Conservation (phyloP, 345 rosid genomes). For the Populus pruinosa region DNA sequence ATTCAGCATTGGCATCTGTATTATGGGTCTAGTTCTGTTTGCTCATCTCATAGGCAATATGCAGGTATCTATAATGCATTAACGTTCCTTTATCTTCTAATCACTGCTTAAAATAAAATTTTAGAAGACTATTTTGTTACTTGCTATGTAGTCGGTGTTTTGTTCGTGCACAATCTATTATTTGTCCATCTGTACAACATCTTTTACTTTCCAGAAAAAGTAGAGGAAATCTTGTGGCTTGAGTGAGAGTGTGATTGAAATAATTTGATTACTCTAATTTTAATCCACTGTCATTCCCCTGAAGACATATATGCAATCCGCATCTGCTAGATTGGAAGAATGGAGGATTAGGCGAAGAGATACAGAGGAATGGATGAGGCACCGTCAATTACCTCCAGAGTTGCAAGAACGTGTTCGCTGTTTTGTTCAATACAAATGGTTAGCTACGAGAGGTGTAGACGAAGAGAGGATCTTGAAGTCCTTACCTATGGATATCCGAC, state of each 20-base stretch:
- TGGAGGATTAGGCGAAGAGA: conserved; percentile 88
- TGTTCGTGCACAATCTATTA: too few species aligned
- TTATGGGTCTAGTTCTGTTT: conserved; percentile 64
- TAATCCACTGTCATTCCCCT: conserved; percentile 14
- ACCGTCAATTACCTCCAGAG: conserved; percentile 75
- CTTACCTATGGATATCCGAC: conserved; percentile 79
- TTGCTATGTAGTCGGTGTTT: too few species aligned
- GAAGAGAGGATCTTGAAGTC: conserved; percentile 77
- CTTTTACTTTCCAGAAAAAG: too few species aligned
- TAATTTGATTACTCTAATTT: neutral
- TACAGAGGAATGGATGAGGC: conserved; percentile 97
- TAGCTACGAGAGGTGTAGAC: conserved; percentile 86
- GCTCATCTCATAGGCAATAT: conserved; percentile 87
- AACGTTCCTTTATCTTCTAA: neutral
- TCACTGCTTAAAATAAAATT: too few species aligned
- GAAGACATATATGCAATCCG: conserved; percentile 81
- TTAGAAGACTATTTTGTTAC: too few species aligned
- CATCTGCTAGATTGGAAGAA: conserved; percentile 79
- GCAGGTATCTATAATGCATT: conserved; percentile 53
- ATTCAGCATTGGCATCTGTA: conserved; percentile 63
- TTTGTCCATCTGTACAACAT: too few species aligned
- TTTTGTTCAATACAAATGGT: conserved; percentile 86
- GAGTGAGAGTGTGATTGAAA: neutral
- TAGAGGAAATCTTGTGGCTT: neutral
- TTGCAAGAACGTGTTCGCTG: conserved; percentile 75